A percentile compares a stretch with the other conserved stretches of the same genome.
These are phyloP conservation scores for Pestalotiopsis sp. DNA, from an alignment of 2,329 filamentous ascomycete genomes.

Conservation along the genomic window DNA sequence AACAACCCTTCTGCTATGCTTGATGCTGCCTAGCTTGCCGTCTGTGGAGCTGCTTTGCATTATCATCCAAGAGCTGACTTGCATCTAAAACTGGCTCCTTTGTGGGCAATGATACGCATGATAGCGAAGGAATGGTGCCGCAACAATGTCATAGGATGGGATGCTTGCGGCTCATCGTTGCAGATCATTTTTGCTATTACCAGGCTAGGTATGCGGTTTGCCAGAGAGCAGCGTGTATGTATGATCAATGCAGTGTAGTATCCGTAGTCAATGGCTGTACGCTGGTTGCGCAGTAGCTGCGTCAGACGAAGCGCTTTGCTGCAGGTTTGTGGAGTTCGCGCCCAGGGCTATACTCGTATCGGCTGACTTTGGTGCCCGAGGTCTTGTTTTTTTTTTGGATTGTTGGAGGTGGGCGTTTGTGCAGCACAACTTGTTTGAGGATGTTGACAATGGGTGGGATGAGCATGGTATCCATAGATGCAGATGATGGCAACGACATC, in stretches of 20 bases:
- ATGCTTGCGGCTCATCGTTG: not conserved
- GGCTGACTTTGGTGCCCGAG: not conserved
- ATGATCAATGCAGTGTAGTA: not conserved
- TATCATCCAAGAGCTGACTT: not conserved
- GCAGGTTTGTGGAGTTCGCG: not conserved
- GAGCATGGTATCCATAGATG: too few species aligned
- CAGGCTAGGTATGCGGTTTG: not conserved
- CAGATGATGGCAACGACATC: too few species aligned
- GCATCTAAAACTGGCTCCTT: not conserved
- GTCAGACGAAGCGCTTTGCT: constrained; percentile 3
- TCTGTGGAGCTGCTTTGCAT: not conserved
- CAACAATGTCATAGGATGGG: not conserved
- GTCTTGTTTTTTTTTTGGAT: not conserved
- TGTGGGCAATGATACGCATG: not conserved
- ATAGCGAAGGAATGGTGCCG: not conserved
- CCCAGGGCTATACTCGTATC: not conserved
- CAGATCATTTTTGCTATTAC: not conserved
- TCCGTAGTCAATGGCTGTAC: not conserved
- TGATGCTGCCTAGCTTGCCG: not conserved
- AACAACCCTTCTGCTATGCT: not conserved
- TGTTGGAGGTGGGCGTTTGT: not conserved
- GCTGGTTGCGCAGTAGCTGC: constrained; percentile 7
- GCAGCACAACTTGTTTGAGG: not conserved
- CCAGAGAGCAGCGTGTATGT: too few species aligned
- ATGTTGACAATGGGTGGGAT: not conserved